Conservation (phyloP, 2,329 filamentous ascomycete genomes). For the Fusarium acutatum region DNA sequence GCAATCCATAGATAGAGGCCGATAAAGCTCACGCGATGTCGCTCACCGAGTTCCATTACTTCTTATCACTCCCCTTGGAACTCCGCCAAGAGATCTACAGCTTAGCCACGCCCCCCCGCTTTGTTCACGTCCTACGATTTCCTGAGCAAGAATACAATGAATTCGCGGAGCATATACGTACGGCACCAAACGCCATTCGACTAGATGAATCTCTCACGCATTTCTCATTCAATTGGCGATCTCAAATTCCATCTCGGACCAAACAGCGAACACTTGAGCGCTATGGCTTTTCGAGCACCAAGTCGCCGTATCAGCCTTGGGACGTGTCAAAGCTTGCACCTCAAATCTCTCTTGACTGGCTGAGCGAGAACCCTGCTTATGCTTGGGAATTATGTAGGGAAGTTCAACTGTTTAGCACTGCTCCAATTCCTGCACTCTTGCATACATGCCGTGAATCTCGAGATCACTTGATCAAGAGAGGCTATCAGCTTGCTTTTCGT, state of each 20-base stretch:
- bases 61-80: neutral
- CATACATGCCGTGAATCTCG: neutral
- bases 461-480: neutral
- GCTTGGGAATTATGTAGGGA: neutral
- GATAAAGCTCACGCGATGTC: neutral
- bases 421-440: fast-evolving
- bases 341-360: neutral
- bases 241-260: fast-evolving
- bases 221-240: neutral
- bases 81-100: neutral
- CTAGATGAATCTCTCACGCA: neutral
- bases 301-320: neutral
- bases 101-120: neutral
- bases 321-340: neutral
- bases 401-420: fast-evolving
- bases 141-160: neutral
- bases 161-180: neutral
- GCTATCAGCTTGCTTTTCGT: neutral
- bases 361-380: neutral
- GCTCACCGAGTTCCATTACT: neutral
- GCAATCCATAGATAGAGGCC: too few species aligned
- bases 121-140: neutral
- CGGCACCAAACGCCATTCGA: neutral
- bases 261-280: neutral
- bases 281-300: neutral